Evolutionary conservation across 1,139 yeast species (phyloP), one percentile per base, ranked within the genome.

Genomic region (Geotrichum bryndzae): DNA sequence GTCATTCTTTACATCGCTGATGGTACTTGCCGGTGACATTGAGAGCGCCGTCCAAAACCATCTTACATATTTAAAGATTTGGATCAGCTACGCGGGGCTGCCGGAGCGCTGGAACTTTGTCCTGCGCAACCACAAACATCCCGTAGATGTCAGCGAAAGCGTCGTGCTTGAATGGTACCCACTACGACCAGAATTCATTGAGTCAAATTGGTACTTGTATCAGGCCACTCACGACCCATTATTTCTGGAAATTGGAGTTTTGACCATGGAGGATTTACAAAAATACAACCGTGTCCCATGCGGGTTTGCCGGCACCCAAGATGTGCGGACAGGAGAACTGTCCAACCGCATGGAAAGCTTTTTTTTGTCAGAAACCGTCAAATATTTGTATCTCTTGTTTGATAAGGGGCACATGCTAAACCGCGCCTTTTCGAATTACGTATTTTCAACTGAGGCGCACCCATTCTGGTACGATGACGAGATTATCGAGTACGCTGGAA

Each of bases 401-500:
- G 96, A 90, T 70, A 85, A 81, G 13, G 79, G 79, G 6, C 84
- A 90, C 70, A 82, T 80, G 33, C 70, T 84, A 27, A 84, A 87
- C 67, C 48, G 27, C 7, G 79, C 73, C 55, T 74, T 76, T 7
- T 82, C 84, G 54, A 87, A 85, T 68, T 81, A 87, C 75, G 79
- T 92, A 0, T 92, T 91, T 69, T 88, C 96, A 11, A 92, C 98
- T 0, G 98, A 92, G 70, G 98, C 95, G 0, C 98, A 92, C 72
- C 97, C 97, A 1, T 72, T 91, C 64, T 90, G 96, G 96, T 79
- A 81, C 62, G 75, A 75, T 63, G 65, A 72, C 2, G 61, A 67
- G 7, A 63, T 77, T 3, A 18, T 70, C 35, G 57, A 66, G 29
- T 63, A 67, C 48, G 69, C 74, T 6, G 63, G 54, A 13, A 53